Conservation (phyloP, 257 asterid species). For the Solanum gracilifrons region DNA sequence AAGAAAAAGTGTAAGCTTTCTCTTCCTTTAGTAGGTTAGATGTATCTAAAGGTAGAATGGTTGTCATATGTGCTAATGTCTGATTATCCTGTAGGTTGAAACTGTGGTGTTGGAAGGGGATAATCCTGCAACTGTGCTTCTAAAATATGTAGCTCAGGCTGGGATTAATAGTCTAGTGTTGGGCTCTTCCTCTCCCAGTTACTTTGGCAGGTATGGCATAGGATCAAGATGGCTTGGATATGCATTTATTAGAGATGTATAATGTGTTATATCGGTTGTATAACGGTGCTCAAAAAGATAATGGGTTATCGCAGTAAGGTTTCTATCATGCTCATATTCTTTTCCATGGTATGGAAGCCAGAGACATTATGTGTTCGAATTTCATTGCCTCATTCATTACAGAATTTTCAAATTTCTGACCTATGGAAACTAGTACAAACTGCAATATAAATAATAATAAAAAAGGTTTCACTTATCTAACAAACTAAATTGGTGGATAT, state of each 20-base stretch:
- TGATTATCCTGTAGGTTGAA: slow-evolving; percentile 37
- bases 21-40: neutral
- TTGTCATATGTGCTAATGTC: neutral
- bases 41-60: neutral
- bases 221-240: neutral
- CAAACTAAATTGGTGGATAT: neutral
- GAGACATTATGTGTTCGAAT: neutral
- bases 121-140: slow-evolving; percentile 54
- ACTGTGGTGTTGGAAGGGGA: slow-evolving; percentile 66
- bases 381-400: neutral
- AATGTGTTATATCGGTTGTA: neutral
- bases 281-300: neutral
- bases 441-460: neutral
- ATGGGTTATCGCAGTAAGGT: neutral
- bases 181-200: slow-evolving; percentile 55
- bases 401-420: neutral
- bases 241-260: neutral
- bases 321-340: neutral
- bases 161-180: slow-evolving; percentile 47
- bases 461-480: neutral
- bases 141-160: slow-evolving; percentile 43
- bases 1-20: slow-evolving; percentile 27
- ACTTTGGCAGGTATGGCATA: slow-evolving; percentile 42
- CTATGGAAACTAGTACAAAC: neutral
- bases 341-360: neutral